These are phyloP conservation scores for Nyssa sinensis DNA, from an alignment of 148 eudicot species.

Conservation along the genomic window DNA sequence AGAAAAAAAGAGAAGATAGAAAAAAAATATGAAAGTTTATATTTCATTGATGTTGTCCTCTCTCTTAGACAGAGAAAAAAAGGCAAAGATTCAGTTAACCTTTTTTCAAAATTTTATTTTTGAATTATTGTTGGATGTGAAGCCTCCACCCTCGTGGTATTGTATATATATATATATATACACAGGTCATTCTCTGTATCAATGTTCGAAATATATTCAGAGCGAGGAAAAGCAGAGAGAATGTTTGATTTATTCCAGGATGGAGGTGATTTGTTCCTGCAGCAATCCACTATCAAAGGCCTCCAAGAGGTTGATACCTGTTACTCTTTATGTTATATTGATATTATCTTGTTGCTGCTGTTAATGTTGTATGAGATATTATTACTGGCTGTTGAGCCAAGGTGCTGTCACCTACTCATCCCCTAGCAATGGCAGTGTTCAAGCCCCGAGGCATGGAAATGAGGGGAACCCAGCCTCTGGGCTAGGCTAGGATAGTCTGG, in stretches of 20 bases:
- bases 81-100: too few relatives aligned
- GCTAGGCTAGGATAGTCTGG: too few relatives aligned
- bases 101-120: background rate
- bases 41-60: too few relatives aligned
- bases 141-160: background rate
- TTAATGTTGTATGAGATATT: background rate
- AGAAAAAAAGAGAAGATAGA: too few relatives aligned
- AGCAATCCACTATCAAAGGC: conserved; percentile 69
- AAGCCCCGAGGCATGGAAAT: too few relatives aligned
- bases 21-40: too few relatives aligned
- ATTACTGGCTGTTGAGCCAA: too few relatives aligned
- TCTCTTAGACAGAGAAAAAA: too few relatives aligned
- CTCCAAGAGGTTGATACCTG: conserved; percentile 56
- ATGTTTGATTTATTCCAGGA: conserved; percentile 63
- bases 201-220: conserved; percentile 69
- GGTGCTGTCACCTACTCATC: too few relatives aligned
- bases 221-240: conserved; percentile 71
- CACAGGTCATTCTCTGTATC: conserved; percentile 68
- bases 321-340: background rate
- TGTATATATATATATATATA: conserved; percentile 6
- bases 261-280: conserved; percentile 57
- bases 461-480: too few relatives aligned
- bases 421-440: too few relatives aligned
- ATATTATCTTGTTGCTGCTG: background rate
- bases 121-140: background rate